Evolutionary conservation across 345 rosid species (phyloP).

Genomic region (Leavenworthia alabamica): DNA sequence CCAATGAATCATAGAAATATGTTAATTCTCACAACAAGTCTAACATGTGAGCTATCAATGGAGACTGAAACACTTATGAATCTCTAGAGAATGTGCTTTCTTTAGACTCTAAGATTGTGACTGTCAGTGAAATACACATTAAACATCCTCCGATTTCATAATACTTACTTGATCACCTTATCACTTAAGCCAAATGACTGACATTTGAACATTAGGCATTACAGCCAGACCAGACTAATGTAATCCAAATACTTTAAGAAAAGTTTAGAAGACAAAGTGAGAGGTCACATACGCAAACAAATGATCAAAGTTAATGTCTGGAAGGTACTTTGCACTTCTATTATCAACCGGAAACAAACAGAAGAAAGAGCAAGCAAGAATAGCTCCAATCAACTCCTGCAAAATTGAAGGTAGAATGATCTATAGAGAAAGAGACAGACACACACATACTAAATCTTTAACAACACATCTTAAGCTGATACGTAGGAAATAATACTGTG

Average conservation of each 20-base stretch:
- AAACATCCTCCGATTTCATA: too few relatives aligned
- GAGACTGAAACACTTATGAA: not conserved
- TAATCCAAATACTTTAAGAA: not conserved
- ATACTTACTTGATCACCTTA: not conserved
- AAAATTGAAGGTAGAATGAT: conserved; percentile 11
- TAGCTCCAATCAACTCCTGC: conserved; percentile 82
- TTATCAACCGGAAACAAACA: conserved; percentile 64
- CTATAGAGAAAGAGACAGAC: too few relatives aligned
- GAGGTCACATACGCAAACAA: conserved; percentile 70
- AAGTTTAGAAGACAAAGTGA: conserved; percentile 26
- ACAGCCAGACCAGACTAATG: not conserved
- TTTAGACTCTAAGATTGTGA: not conserved
- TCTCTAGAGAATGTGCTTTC: not conserved
- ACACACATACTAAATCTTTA: not conserved
- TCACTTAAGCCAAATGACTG: conserved; percentile 1
- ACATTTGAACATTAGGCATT: not conserved
- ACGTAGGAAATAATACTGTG: not conserved
- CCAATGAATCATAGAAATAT: not conserved
- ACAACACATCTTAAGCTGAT: not conserved
- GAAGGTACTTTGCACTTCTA: conserved; percentile 61
- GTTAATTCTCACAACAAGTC: not conserved
- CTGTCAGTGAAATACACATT: not conserved
- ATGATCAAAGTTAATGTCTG: conserved; percentile 70
- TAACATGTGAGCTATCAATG: not conserved
- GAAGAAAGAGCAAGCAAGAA: conserved; percentile 79